Evolutionary conservation across 768 basidiomycete genomes (phyloP).

Genomic region (Phaffia australis): DNA sequence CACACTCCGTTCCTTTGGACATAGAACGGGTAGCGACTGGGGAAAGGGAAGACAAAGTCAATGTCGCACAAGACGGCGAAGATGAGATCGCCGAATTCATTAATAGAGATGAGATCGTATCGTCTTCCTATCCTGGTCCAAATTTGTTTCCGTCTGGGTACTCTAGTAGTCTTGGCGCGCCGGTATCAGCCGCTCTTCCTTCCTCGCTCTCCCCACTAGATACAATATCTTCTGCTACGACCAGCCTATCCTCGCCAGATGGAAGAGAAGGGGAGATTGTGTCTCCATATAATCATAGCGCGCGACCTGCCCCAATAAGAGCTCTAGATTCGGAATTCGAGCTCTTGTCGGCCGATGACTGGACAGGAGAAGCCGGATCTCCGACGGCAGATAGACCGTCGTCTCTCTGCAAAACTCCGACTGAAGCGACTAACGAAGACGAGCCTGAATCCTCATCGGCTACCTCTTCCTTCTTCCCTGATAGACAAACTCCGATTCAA

Average conservation of each 20-base stretch:
- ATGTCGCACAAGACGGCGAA: no score
- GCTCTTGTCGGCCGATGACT: constrained; percentile 21
- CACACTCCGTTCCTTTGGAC: no score
- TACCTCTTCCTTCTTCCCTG: background rate
- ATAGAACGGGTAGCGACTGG: no score
- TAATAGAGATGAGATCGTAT: background rate
- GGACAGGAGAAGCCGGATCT: background rate
- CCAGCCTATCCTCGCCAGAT: background rate
- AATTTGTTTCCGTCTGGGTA: background rate
- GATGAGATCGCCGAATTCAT: no score
- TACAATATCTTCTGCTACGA: background rate
- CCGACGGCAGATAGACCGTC: background rate
- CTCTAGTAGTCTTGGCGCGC: no score
- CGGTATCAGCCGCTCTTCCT: background rate
- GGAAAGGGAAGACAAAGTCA: no score
- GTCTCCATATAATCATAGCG: background rate
- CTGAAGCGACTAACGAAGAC: background rate
- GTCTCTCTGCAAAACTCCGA: background rate
- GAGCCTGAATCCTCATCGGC: background rate
- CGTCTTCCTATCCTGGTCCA: background rate
- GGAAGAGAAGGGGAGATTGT: no score
- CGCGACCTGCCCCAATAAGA: constrained; percentile 3
- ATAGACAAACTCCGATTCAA: background rate
- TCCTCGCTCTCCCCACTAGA: background rate
- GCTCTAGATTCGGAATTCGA: constrained; percentile 24